phyloP scores from a whole-genome alignment of 1,284 basidiomycete genomes.

The Trichosporon asahii region DNA sequence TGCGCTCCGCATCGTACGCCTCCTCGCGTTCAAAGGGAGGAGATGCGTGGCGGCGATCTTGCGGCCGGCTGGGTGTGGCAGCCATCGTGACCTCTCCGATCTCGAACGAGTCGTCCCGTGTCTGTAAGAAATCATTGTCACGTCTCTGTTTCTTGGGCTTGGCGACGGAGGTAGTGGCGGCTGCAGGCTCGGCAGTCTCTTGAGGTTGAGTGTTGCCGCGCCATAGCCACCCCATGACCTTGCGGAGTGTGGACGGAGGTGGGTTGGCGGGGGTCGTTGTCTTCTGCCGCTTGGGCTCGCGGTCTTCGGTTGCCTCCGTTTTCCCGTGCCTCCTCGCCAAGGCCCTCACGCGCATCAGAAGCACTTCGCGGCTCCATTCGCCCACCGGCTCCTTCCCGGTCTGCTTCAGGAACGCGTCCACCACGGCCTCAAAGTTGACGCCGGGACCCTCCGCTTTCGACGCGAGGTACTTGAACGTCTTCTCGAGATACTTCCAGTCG shows the following conservation, averaged over 20 bases:
- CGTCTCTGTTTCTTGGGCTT: not conserved
- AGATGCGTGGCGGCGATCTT: not conserved
- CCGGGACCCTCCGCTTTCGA: not conserved
- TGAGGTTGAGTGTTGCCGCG: not conserved
- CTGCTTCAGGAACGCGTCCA: constrained; percentile 17
- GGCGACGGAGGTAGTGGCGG: not conserved
- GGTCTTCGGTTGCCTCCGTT: not conserved
- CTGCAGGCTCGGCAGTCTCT: not conserved
- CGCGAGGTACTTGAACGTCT: constrained; percentile 12
- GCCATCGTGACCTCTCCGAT: constrained; percentile 16
- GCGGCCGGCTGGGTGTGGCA: constrained; percentile 16
- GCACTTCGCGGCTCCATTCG: constrained; percentile 16
- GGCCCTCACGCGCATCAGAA: not conserved
- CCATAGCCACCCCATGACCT: constrained; percentile 4
- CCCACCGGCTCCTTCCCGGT: constrained; percentile 12
- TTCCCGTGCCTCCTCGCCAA: not conserved
- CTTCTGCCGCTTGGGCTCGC: not conserved
- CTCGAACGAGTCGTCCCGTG: constrained; percentile 16
- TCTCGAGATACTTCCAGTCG: constrained; percentile 45
- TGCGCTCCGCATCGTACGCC: not conserved
- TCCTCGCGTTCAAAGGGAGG: not conserved
- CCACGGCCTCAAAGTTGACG: constrained; percentile 12
- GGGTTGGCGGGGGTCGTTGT: not conserved
- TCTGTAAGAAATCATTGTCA: not conserved
- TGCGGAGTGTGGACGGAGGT: not conserved